A percentile compares a stretch with the other conserved stretches of the same genome.
Evolutionary conservation across 129 eudicot genomes (phyloP).

Genomic region (Deinandra increscens): DNA sequence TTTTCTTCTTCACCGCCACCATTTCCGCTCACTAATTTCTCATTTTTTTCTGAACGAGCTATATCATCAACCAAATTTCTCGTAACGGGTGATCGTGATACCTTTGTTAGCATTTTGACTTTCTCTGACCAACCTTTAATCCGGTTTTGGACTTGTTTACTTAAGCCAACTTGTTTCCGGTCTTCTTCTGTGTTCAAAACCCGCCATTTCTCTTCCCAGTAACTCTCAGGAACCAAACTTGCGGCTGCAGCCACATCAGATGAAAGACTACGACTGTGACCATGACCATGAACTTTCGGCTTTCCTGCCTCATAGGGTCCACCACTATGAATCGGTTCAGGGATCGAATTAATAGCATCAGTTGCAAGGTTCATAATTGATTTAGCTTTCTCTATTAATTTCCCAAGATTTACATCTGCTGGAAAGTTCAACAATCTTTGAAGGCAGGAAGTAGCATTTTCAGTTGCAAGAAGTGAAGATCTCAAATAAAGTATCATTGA

Average conservation of each 20-base stretch:
- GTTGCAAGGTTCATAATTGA: slow-evolving; percentile 70
- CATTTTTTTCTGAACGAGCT: slow-evolving; percentile 40
- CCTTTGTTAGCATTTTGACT: slow-evolving; percentile 63
- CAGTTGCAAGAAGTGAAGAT: slow-evolving; percentile 89
- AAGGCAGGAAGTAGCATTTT: slow-evolving; percentile 78
- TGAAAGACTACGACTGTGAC: slow-evolving; percentile 51
- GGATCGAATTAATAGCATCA: slow-evolving; percentile 47
- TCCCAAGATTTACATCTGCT: slow-evolving; percentile 45
- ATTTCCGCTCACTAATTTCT: slow-evolving; percentile 36
- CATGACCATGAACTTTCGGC: slow-evolving; percentile 32
- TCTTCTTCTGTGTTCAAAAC: slow-evolving; percentile 65
- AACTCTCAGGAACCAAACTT: slow-evolving; percentile 68
- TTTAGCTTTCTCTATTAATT: slow-evolving; percentile 63
- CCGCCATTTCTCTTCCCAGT: slow-evolving; percentile 98
- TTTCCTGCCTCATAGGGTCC: slow-evolving; percentile 25
- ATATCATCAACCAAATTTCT: slow-evolving; percentile 27
- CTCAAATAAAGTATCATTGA: slow-evolving; percentile 79
- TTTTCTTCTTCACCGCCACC: slow-evolving; percentile 60
- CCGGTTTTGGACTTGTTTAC: slow-evolving; percentile 39
- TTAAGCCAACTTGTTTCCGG: slow-evolving; percentile 34
- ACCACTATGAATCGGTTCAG: slow-evolving; percentile 31
- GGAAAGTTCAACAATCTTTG: slow-evolving; percentile 90
- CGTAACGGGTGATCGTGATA: slow-evolving; percentile 28
- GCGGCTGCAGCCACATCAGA: slow-evolving; percentile 42
- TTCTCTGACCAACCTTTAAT: slow-evolving; percentile 76